A percentile compares a stretch with the other conserved stretches of the same genome.
phyloP scores from a whole-genome alignment of 1,284 basidiomycete genomes.

The Sphaerobolus stellatus region DNA sequence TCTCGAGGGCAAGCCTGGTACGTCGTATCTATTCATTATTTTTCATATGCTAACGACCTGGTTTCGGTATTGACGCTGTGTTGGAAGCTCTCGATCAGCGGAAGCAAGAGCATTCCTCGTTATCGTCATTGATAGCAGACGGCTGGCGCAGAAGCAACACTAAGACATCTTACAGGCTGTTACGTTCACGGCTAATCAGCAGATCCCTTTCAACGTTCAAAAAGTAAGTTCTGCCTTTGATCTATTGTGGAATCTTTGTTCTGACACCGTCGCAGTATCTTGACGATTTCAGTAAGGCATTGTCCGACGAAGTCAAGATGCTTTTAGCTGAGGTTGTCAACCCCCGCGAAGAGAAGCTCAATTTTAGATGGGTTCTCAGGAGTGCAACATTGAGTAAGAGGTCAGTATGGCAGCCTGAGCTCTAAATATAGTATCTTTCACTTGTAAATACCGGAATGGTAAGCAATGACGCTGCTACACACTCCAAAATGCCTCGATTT shows the following conservation, averaged over 20 bases:
- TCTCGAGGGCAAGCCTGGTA: conserved; percentile 49
- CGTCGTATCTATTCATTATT: not conserved
- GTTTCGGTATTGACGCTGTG: conserved; percentile 49
- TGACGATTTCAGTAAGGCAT: conserved; percentile 19
- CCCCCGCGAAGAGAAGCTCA: conserved; percentile 18
- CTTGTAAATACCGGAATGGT: too few relatives aligned
- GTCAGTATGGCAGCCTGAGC: not conserved
- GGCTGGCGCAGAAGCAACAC: conserved; percentile 59
- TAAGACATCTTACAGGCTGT: conserved; percentile 62
- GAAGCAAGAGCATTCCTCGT: conserved; percentile 54
- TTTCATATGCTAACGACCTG: not conserved
- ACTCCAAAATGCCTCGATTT: too few relatives aligned
- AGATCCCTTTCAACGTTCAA: conserved; percentile 75
- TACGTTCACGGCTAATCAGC: conserved; percentile 62
- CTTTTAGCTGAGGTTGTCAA: conserved; percentile 18
- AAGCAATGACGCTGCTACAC: too few relatives aligned
- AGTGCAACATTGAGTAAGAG: conserved; percentile 61
- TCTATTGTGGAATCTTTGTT: not conserved
- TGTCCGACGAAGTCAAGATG: conserved; percentile 21
- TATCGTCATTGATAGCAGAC: conserved; percentile 67
- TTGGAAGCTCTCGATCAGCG: conserved; percentile 55
- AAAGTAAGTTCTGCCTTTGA: conserved; percentile 45
- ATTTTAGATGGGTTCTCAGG: too few relatives aligned
- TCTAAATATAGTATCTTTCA: not conserved
- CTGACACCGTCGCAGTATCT: conserved; percentile 40